phyloP scores from a whole-genome alignment of 129 eudicot species.

The Silybum marianum region DNA sequence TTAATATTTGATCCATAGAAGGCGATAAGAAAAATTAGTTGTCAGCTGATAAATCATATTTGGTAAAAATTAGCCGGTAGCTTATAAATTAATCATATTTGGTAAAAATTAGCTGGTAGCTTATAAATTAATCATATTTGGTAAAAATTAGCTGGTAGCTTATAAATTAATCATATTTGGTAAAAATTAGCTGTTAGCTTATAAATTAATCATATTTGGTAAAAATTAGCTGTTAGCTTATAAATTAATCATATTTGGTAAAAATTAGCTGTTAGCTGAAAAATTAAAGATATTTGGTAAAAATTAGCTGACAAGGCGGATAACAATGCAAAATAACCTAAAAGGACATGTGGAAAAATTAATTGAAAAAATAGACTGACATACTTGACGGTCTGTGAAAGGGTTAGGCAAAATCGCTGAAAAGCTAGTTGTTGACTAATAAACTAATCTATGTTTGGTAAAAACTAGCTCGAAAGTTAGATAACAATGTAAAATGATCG shows the following conservation, averaged over 20 bases:
- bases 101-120: no score
- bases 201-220: neutral
- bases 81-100: no score
- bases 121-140: no score
- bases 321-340: neutral
- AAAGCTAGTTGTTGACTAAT: neutral
- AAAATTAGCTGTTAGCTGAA: no score
- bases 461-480: neutral
- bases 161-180: no score
- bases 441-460: no score
- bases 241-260: no score
- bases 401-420: neutral
- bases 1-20: neutral
- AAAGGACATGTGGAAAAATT: neutral
- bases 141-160: no score
- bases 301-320: neutral
- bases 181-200: no score
- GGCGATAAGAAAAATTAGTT: neutral
- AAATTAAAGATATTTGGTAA: no score
- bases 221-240: neutral
- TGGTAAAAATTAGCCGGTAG: no score
- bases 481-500: neutral
- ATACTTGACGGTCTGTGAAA: neutral
- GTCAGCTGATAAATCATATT: no score
- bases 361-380: neutral